Evolutionary conservation across 805 yeast genomes (phyloP).

Genomic region (Starmera amethionina): DNA sequence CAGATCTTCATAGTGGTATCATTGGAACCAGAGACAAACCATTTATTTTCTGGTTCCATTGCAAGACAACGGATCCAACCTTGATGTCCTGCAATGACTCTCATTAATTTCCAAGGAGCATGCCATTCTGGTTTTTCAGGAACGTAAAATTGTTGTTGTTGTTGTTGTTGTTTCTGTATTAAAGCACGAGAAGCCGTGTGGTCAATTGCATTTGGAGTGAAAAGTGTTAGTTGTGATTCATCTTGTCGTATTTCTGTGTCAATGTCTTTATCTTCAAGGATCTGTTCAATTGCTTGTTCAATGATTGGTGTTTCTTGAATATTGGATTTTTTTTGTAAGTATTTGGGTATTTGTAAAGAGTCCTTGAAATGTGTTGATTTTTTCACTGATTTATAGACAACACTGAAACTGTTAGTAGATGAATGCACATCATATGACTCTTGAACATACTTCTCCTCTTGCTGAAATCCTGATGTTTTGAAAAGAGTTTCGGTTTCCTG

Average conservation of each 20-base stretch:
- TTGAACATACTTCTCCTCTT: neutral
- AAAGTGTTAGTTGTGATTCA: no score
- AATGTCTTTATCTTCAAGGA: neutral
- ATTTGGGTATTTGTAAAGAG: conserved; percentile 18
- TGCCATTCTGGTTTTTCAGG: conserved; percentile 31
- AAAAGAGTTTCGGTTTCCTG: no score
- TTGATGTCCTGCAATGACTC: conserved; percentile 78
- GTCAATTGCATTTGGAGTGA: no score
- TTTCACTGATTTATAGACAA: neutral
- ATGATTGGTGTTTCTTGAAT: conserved; percentile 6
- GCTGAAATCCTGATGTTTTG: neutral
- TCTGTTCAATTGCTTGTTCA: conserved; percentile 1
- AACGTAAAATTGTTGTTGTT: conserved; percentile 3
- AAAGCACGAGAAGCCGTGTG: neutral
- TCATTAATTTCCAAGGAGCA: conserved; percentile 60
- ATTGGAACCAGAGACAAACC: conserved; percentile 88
- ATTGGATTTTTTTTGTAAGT: conserved; percentile 17
- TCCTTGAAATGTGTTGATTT: conserved; percentile 15
- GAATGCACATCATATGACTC: no score
- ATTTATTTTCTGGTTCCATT: conserved; percentile 79
- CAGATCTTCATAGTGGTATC: conserved; percentile 87
- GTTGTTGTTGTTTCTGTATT: conserved; percentile 3
- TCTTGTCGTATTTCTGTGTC: no score
- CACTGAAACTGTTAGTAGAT: neutral
- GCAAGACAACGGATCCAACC: conserved; percentile 88